Conservation (phyloP, 495 filamentous ascomycete genomes). For the Talaromyces stipitatus region DNA sequence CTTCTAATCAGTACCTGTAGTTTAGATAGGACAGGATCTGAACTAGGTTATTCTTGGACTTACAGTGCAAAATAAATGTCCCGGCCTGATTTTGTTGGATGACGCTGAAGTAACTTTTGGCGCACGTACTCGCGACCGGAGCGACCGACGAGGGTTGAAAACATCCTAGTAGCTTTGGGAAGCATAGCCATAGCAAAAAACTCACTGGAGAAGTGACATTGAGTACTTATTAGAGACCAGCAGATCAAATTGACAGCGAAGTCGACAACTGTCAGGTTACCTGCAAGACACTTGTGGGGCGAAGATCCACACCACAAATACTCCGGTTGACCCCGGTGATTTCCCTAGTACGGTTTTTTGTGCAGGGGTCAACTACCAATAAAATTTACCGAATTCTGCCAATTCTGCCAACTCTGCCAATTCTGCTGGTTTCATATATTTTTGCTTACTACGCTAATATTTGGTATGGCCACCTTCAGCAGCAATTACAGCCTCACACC, state of each 20-base stretch:
- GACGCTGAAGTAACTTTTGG: background rate
- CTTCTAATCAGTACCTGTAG: too few relatives aligned
- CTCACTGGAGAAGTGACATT: background rate
- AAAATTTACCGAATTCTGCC: too few relatives aligned
- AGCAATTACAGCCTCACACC: conserved; percentile 8
- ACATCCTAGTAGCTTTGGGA: background rate
- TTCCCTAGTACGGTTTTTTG: background rate
- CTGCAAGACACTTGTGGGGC: too few relatives aligned
- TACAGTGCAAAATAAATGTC: background rate
- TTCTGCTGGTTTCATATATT: background rate
- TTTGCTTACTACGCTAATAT: background rate
- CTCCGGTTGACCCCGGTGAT: background rate
- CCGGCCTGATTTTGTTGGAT: background rate
- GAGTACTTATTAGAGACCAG: background rate
- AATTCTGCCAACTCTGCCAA: background rate
- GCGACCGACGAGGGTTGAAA: background rate
- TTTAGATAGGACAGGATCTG: too few relatives aligned
- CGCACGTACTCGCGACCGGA: background rate
- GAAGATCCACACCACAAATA: too few relatives aligned
- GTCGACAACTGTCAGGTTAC: too few relatives aligned
- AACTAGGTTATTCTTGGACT: background rate
- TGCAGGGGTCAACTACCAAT: background rate
- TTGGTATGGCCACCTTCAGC: conserved; percentile 5
- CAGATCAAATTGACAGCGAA: too few relatives aligned
- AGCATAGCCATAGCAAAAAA: background rate